Percentiles rank a stretch among this genome's conserved stretches.
Evolutionary conservation across 1,284 basidiomycete genomes (phyloP).

Genomic region (Erythrobasidium hasegawianum): DNA sequence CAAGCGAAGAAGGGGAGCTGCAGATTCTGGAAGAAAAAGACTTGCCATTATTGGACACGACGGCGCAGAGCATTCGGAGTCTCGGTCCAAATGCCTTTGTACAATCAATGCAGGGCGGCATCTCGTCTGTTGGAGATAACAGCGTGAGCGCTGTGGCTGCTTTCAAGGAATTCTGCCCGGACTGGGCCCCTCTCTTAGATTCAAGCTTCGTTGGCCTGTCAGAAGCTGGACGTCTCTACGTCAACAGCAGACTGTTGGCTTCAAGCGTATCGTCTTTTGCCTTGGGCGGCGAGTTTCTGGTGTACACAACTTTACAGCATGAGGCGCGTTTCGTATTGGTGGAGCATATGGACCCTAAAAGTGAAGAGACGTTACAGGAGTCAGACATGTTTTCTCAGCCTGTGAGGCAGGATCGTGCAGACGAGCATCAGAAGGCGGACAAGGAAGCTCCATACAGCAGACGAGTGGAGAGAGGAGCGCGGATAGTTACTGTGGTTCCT

Average conservation of each 20-base stretch:
- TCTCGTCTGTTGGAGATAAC: neutral
- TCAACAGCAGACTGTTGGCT: constrained; percentile 38
- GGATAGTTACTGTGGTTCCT: constrained; percentile 78
- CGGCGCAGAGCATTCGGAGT: neutral
- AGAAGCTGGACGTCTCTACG: constrained; percentile 45
- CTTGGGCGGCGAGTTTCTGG: constrained; percentile 72
- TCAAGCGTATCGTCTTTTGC: constrained; percentile 61
- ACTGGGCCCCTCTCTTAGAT: constrained; percentile 48
- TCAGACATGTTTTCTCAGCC: neutral
- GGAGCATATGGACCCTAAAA: constrained; percentile 45
- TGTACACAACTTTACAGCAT: constrained; percentile 82
- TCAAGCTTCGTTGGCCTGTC: constrained; percentile 45
- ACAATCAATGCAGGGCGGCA: neutral
- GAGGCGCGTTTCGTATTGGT: constrained; percentile 61
- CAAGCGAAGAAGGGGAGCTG: neutral
- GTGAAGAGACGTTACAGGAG: constrained; percentile 55
- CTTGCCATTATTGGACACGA: neutral
- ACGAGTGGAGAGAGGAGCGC: constrained; percentile 76
- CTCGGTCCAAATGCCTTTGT: neutral
- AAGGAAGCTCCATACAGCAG: constrained; percentile 52
- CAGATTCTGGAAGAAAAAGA: neutral
- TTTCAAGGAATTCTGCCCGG: constrained; percentile 62
- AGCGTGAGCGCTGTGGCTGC: constrained; percentile 42
- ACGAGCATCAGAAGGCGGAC: neutral
- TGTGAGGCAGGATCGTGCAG: neutral